Evolutionary conservation across 2,329 filamentous ascomycete species (phyloP).

Genomic region (Botryotinia narcissicola): DNA sequence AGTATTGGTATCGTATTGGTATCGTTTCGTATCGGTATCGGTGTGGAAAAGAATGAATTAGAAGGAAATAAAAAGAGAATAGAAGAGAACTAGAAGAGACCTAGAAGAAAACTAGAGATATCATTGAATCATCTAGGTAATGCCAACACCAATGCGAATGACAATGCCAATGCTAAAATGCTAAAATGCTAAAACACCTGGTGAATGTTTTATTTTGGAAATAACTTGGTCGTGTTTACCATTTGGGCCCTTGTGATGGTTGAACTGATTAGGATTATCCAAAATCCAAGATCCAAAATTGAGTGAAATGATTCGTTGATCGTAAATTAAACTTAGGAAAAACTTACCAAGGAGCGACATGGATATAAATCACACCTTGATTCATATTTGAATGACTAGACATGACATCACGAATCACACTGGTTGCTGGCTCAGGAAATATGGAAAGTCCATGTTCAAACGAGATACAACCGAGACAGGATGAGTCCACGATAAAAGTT

Average conservation of each 20-base stretch:
- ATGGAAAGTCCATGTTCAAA: background rate
- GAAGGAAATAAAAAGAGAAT: background rate
- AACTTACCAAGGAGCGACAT: background rate
- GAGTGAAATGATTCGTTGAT: background rate
- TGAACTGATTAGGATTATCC: background rate
- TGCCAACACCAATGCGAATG: background rate
- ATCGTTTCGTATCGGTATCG: background rate
- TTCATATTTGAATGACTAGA: background rate
- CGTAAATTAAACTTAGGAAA: background rate
- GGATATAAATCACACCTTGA: background rate
- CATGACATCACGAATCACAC: slow-evolving; percentile 2
- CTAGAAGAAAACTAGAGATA: background rate
- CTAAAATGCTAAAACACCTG: background rate
- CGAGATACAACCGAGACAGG: background rate
- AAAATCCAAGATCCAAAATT: background rate
- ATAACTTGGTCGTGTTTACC: background rate
- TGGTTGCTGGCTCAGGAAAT: background rate
- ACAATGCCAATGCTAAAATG: background rate
- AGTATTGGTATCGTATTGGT: background rate
- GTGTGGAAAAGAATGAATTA: background rate
- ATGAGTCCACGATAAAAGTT: background rate
- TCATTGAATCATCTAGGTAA: background rate
- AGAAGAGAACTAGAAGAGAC: background rate
- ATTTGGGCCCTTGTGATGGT: background rate
- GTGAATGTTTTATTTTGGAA: background rate